phyloP scores from a whole-genome alignment of 805 yeast genomes.

The Candida insectalens region DNA sequence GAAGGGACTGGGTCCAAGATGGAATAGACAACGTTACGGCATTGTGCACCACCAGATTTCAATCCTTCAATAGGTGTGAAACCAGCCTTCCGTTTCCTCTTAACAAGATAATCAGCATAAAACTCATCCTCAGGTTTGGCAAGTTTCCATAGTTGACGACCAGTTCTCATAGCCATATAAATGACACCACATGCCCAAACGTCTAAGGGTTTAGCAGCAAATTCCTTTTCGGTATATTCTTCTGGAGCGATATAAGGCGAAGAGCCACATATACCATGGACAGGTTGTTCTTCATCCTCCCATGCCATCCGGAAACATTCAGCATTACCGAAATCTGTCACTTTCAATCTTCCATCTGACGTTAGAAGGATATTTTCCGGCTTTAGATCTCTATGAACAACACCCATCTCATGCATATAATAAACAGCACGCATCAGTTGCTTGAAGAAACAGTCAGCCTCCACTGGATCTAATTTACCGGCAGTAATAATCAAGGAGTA shows the following conservation, averaged over 20 bases:
- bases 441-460: slow-evolving; percentile 86
- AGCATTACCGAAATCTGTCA: slow-evolving; percentile 82
- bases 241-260: slow-evolving; percentile 91
- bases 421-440: slow-evolving; percentile 76
- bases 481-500: slow-evolving; percentile 65
- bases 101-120: slow-evolving; percentile 61
- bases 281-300: slow-evolving; percentile 62
- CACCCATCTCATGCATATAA: slow-evolving; percentile 86
- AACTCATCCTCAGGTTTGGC: slow-evolving; percentile 80
- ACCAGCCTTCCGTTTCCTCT: slow-evolving; percentile 75
- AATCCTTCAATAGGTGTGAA: slow-evolving; percentile 85
- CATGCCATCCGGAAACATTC: slow-evolving; percentile 81
- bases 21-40: slow-evolving; percentile 88
- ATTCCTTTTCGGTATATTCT: slow-evolving; percentile 53
- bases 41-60: slow-evolving; percentile 67
- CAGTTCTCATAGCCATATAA: slow-evolving; percentile 91
- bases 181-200: slow-evolving; percentile 93
- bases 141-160: slow-evolving; percentile 83
- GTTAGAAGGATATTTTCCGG: slow-evolving; percentile 78
- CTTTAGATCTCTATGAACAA: slow-evolving; percentile 82
- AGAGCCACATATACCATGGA: slow-evolving; percentile 77
- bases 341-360: slow-evolving; percentile 61
- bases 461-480: slow-evolving; percentile 71
- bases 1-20: slow-evolving; percentile 86
- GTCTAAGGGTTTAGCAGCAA: slow-evolving; percentile 77